Evolutionary conservation across 2,329 filamentous ascomycete species (phyloP).

Genomic region (Scleromitrula shiraiana): DNA sequence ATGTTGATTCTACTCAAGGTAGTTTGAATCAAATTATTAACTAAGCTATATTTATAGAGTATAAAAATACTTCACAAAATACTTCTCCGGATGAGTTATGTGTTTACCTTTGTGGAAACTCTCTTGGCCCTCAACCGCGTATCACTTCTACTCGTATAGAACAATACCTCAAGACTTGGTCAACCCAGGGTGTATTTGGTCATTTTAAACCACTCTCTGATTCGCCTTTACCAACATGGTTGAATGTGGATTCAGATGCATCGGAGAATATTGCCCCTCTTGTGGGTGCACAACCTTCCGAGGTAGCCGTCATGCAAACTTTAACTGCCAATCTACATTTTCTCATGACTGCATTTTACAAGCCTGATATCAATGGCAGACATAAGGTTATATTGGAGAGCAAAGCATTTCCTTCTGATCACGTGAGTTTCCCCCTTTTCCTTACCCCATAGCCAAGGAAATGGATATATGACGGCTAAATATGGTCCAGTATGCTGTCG

Average conservation of each 20-base stretch:
- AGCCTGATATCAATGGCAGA: conserved; percentile 46
- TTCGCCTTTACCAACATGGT: conserved; percentile 55
- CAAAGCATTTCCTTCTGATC: conserved; percentile 76
- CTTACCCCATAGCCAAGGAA: neutral
- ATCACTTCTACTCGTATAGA: conserved; percentile 56
- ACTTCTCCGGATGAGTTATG: conserved; percentile 16
- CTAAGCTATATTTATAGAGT: conserved; percentile 12
- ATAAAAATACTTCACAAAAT: conserved; percentile 18
- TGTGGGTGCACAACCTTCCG: conserved; percentile 58
- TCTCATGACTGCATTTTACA: conserved; percentile 72
- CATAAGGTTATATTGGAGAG: conserved; percentile 74
- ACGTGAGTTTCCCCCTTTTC: conserved; percentile 43
- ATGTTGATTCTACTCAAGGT: conserved; percentile 4
- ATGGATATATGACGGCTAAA: conserved; percentile 17
- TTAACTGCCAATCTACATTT: conserved; percentile 72
- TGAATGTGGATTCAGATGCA: conserved; percentile 62
- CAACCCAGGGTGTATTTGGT: conserved; percentile 66
- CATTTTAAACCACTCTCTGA: conserved; percentile 62
- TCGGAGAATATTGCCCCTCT: conserved; percentile 60
- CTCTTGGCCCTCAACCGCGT: conserved; percentile 65
- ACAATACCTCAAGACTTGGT: conserved; percentile 67
- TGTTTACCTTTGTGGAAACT: conserved; percentile 75
- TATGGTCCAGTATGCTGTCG: conserved; percentile 56
- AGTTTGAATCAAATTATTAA: neutral
- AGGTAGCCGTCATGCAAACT: conserved; percentile 74